phyloP scores from a whole-genome alignment of 306 rosid species.

The Delonix regia region DNA sequence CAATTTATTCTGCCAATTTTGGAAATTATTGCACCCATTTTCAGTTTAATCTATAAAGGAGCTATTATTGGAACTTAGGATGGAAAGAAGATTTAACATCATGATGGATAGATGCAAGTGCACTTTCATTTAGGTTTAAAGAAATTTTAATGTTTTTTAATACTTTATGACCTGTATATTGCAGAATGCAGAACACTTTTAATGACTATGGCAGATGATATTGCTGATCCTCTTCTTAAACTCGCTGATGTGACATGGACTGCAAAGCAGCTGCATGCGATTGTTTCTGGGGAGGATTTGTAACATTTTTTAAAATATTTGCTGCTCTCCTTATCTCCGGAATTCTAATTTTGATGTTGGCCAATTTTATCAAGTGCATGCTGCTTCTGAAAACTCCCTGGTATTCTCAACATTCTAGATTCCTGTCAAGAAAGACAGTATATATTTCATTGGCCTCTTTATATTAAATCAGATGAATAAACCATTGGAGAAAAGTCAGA shows the following conservation, averaged over 20 bases:
- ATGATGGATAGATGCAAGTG: constrained; percentile 3
- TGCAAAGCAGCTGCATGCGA: constrained; percentile 59
- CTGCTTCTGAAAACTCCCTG: background rate
- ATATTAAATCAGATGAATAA: background rate
- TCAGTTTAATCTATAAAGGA: background rate
- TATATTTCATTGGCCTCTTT: constrained; percentile 15
- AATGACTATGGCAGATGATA: constrained; percentile 61
- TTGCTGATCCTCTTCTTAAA: constrained; percentile 56
- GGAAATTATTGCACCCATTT: background rate
- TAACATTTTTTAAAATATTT: constrained; percentile 30
- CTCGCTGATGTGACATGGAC: constrained; percentile 68
- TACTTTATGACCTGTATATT: constrained; percentile 1
- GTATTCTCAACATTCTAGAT: constrained; percentile 1
- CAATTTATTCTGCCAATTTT: background rate
- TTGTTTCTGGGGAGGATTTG: constrained; percentile 44
- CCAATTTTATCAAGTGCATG: background rate
- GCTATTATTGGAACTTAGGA: background rate
- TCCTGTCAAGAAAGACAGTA: background rate
- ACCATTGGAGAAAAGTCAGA: background rate
- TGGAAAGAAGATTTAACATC: background rate
- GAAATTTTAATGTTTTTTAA: constrained; percentile 3
- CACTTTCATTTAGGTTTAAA: background rate
- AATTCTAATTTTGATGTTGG: constrained; percentile 10
- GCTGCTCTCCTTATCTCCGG: background rate
- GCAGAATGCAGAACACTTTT: constrained; percentile 69